These are phyloP conservation scores for Zalaria sp. DNA, from an alignment of 2,329 filamentous ascomycete genomes.

Conservation along the genomic window DNA sequence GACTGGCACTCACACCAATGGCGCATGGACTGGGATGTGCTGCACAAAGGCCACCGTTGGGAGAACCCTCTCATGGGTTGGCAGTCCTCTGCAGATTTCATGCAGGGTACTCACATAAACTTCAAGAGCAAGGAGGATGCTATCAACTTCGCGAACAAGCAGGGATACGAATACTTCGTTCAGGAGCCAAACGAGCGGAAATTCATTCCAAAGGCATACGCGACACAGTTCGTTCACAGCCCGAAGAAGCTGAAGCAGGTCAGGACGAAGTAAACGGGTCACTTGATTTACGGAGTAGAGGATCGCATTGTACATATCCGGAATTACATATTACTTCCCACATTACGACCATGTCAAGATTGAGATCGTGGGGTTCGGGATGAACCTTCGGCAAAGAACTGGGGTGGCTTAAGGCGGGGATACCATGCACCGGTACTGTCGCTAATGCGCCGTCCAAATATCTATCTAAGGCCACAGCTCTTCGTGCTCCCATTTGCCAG, in stretches of 20 bases:
- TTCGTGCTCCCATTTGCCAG: constrained; percentile 48
- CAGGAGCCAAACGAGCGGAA: constrained; percentile 88
- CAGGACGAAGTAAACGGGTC: constrained; percentile 54
- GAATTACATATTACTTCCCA: no score
- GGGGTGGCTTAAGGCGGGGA: no score
- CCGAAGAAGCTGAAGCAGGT: constrained; percentile 74
- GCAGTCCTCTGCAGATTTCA: constrained; percentile 88
- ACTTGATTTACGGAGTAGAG: no score
- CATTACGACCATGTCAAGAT: no score
- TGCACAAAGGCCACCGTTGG: constrained; percentile 88
- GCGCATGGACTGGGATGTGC: constrained; percentile 97
- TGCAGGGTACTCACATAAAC: constrained; percentile 85
- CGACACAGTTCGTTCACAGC: constrained; percentile 86
- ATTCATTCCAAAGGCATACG: constrained; percentile 84
- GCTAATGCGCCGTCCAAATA: no score
- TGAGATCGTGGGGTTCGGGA: no score
- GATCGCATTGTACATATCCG: no score
- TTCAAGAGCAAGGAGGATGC: constrained; percentile 93
- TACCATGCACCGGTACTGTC: no score
- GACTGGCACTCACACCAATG: constrained; percentile 72
- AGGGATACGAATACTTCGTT: constrained; percentile 97
- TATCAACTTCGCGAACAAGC: constrained; percentile 91
- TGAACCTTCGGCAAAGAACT: no score
- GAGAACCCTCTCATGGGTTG: constrained; percentile 98
- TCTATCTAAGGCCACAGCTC: constrained; percentile 49